Conservation (phyloP, 768 basidiomycete species). For the Suillus spraguei region DNA sequence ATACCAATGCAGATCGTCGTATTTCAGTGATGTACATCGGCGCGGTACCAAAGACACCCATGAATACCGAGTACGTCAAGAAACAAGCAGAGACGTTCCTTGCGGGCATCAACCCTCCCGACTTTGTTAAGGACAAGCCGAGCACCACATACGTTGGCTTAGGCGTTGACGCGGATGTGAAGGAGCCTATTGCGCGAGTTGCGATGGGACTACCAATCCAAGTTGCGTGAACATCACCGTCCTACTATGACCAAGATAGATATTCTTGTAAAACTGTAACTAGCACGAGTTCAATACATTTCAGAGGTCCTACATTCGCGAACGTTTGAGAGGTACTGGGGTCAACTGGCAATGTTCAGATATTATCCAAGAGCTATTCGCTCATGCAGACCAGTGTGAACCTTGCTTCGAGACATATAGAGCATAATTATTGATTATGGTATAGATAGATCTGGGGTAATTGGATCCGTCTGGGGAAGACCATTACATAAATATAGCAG, state of each 20-base stretch:
- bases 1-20: not conserved
- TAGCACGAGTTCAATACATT: not conserved
- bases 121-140: slow-evolving; percentile 58
- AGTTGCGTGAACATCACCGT: slow-evolving; percentile 12
- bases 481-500: too few species aligned
- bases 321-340: not conserved
- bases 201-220: slow-evolving; percentile 47
- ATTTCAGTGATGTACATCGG: slow-evolving; percentile 76
- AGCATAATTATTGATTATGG: too few species aligned
- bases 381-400: not conserved
- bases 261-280: not conserved
- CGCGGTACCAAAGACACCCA: slow-evolving; percentile 65
- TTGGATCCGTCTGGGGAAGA: too few species aligned
- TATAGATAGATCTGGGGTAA: too few species aligned
- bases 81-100: slow-evolving; percentile 67
- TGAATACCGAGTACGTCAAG: slow-evolving; percentile 61
- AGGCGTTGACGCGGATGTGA: slow-evolving; percentile 43
- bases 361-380: not conserved
- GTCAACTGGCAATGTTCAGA: not conserved
- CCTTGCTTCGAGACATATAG: not conserved
- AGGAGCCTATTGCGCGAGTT: slow-evolving; percentile 33
- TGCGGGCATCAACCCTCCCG: slow-evolving; percentile 66
- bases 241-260: not conserved
- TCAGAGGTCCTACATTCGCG: not conserved
- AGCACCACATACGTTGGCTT: slow-evolving; percentile 42